Evolutionary conservation across 208 protist species (phyloP).

Genomic region (Wallacemonas sp.): DNA sequence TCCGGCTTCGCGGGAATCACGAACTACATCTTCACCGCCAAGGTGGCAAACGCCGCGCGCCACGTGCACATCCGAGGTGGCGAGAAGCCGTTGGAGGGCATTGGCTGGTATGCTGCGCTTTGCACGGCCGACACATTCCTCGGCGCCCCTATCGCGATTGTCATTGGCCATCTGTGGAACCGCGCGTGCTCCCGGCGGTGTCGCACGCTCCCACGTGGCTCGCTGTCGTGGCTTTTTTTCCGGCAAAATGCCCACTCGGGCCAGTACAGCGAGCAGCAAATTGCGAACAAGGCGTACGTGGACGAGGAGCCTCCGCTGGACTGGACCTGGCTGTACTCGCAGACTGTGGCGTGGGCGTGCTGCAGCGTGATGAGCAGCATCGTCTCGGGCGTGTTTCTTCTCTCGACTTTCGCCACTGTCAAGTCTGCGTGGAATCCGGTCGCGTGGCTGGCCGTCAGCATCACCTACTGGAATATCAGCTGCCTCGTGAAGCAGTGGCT

Average conservation of each 20-base stretch:
- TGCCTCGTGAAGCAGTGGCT: slow-evolving; percentile 51
- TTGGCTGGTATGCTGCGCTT: slow-evolving; percentile 53
- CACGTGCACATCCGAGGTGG: slow-evolving; percentile 26
- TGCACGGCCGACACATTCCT: slow-evolving; percentile 39
- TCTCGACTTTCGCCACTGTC: slow-evolving; percentile 35
- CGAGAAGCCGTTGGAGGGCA: slow-evolving; percentile 41
- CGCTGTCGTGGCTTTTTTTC: slow-evolving; percentile 23
- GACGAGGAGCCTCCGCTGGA: slow-evolving; percentile 20
- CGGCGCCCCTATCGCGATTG: slow-evolving; percentile 34
- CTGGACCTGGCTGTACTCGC: slow-evolving; percentile 46
- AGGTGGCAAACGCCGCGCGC: slow-evolving; percentile 26
- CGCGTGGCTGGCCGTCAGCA: slow-evolving; percentile 38
- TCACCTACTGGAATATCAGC: slow-evolving; percentile 44
- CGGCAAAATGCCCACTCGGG: slow-evolving; percentile 40
- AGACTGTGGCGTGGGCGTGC: slow-evolving; percentile 46
- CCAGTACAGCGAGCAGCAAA: slow-evolving; percentile 39
- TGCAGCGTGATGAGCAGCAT: slow-evolving; percentile 33
- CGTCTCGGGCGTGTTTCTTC: slow-evolving; percentile 30
- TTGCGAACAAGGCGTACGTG: slow-evolving; percentile 23
- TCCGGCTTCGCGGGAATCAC: slow-evolving; percentile 24
- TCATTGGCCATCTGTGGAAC: slow-evolving; percentile 33
- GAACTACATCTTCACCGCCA: slow-evolving; percentile 46
- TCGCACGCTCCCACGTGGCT: neutral
- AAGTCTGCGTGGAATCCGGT: slow-evolving; percentile 37
- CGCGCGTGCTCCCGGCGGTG: slow-evolving; percentile 14